Conservation (phyloP, 331 rosid genomes). For the Ulmus americana region DNA sequence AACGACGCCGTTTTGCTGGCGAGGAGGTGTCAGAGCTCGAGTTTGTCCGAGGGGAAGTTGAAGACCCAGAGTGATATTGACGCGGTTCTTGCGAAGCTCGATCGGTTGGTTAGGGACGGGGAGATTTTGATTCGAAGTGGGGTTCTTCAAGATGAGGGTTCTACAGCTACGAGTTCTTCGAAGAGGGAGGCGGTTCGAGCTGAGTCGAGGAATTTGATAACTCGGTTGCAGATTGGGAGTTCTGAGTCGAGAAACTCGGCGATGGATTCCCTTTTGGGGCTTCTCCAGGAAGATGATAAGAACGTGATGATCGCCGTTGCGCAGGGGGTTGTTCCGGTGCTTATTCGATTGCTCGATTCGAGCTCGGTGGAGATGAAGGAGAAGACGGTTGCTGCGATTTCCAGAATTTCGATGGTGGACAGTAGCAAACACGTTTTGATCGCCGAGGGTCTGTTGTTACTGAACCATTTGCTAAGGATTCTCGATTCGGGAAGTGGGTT, state of each 20-base stretch:
- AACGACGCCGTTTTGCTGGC: constrained; percentile 48
- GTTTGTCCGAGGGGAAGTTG: constrained; percentile 60
- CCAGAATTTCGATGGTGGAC: constrained; percentile 66
- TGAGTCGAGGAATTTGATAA: constrained; percentile 54
- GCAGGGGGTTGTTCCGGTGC: constrained; percentile 79
- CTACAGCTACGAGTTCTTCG: constrained; percentile 26
- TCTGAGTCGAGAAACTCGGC: constrained; percentile 50
- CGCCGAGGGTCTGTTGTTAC: constrained; percentile 67
- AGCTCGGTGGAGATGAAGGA: constrained; percentile 49
- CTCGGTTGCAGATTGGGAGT: constrained; percentile 78
- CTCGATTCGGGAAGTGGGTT: constrained; percentile 75
- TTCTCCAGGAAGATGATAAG: constrained; percentile 67
- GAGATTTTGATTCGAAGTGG: constrained; percentile 70
- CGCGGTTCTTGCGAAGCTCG: constrained; percentile 58
- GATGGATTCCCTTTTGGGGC: constrained; percentile 44
- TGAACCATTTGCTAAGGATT: constrained; percentile 68
- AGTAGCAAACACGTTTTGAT: constrained; percentile 48
- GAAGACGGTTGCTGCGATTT: constrained; percentile 62
- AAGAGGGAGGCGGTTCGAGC: constrained; percentile 55
- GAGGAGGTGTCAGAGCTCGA: constrained; percentile 32
- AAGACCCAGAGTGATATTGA: constrained; percentile 80
- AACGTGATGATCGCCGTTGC: constrained; percentile 78
- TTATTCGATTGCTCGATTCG: constrained; percentile 68
- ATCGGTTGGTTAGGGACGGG: constrained; percentile 53
- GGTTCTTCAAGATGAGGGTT: constrained; percentile 40